These are phyloP conservation scores for Carex kokanica DNA, from an alignment of 176 grass and related monocot species.

Conservation along the genomic window DNA sequence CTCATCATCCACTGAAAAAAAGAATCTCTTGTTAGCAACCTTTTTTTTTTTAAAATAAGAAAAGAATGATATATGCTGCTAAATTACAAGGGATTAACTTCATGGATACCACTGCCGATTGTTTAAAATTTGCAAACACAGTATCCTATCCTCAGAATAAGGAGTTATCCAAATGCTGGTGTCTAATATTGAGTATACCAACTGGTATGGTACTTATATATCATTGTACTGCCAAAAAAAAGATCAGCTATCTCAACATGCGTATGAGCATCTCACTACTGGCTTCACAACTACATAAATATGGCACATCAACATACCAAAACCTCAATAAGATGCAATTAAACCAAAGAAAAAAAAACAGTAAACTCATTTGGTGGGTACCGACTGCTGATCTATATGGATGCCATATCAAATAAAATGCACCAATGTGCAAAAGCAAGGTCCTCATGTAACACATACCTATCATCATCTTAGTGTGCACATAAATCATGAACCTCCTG, in stretches of 20 bases:
- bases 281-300: not conserved
- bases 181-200: not conserved
- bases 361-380: not conserved
- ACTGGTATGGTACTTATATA: not conserved
- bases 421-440: not conserved
- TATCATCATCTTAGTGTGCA: slow-evolving; percentile 99
- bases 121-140: not conserved
- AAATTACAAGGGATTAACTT: not conserved
- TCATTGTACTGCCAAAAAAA: not conserved
- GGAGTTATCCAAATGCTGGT: not conserved
- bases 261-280: not conserved
- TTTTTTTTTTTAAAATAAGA: slow-evolving; percentile 14
- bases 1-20: slow-evolving; percentile 69
- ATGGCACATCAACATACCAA: not conserved
- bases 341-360: not conserved
- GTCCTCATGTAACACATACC: slow-evolving; percentile 34
- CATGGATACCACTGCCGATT: not conserved
- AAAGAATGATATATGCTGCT: not conserved
- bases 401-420: not conserved
- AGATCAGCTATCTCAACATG: not conserved
- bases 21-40: slow-evolving; percentile 4
- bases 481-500: slow-evolving; percentile 95
- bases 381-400: not conserved
- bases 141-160: not conserved
- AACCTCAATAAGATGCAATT: not conserved